A percentile compares a stretch with the other conserved stretches of the same genome.
Conservation (phyloP, 73 alveolate species). For the Paramecium pentaurelia region DNA sequence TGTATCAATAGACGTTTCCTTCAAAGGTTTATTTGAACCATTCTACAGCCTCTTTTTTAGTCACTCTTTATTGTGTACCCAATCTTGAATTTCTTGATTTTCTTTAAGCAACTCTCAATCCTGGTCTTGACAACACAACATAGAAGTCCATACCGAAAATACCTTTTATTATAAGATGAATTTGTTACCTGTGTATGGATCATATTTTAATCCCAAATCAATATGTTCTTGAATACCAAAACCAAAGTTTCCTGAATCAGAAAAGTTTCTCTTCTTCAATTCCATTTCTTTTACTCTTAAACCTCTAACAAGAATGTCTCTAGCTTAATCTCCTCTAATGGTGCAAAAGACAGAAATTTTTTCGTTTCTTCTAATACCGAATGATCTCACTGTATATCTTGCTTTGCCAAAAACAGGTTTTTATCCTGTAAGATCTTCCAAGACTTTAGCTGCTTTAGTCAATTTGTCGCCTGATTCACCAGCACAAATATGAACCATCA, state of each 20-base stretch:
- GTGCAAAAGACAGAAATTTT: constrained; percentile 76
- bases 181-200: constrained; percentile 65
- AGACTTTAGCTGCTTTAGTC: constrained; percentile 78
- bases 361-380: constrained; percentile 79
- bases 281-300: constrained; percentile 80
- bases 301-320: constrained; percentile 74
- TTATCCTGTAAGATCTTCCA: constrained; percentile 74
- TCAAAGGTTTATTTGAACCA: constrained; percentile 65
- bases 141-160: constrained; percentile 83
- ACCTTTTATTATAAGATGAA: constrained; percentile 6
- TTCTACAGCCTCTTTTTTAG: constrained; percentile 60
- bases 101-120: constrained; percentile 70
- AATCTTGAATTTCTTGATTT: constrained; percentile 58
- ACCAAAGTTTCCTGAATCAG: constrained; percentile 77
- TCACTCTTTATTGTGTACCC: constrained; percentile 64
- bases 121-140: constrained; percentile 75
- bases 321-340: constrained; percentile 82
- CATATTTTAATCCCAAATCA: constrained; percentile 83
- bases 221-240: constrained; percentile 81
- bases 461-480: constrained; percentile 83
- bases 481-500: constrained; percentile 74
- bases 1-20: constrained; percentile 66
- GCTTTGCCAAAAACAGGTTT: constrained; percentile 79
- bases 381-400: constrained; percentile 77
- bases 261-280: constrained; percentile 68